These are phyloP conservation scores for Piromyces finnis DNA, from an alignment of 192 early-diverging fungal species.

Conservation along the genomic window DNA sequence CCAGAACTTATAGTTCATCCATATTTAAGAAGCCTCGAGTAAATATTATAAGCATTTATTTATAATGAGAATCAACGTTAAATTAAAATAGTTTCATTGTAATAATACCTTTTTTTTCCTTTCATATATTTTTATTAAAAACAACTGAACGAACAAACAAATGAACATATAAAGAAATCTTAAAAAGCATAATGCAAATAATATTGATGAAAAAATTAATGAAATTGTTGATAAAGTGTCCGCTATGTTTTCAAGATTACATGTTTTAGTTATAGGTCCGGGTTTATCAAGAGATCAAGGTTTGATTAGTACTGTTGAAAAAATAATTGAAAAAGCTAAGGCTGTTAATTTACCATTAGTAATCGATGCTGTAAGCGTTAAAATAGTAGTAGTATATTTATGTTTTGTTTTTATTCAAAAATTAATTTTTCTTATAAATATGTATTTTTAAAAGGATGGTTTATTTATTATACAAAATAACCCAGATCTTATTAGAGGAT, in stretches of 20 bases:
- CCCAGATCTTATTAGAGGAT: conserved; percentile 53
- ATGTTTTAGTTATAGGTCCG: conserved; percentile 80
- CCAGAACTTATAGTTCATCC: conserved; percentile 91
- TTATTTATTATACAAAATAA: conserved; percentile 53
- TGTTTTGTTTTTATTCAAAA: too few relatives aligned
- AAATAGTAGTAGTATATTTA: too few relatives aligned
- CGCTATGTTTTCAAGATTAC: conserved; percentile 40
- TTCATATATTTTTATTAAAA: too few relatives aligned
- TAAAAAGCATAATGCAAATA: background rate
- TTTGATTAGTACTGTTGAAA: conserved; percentile 44
- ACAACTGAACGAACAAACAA: too few relatives aligned
- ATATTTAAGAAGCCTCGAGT: conserved; percentile 32
- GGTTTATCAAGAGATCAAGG: conserved; percentile 63
- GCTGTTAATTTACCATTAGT: conserved; percentile 50
- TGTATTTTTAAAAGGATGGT: conserved; percentile 46
- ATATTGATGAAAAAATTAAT: conserved; percentile 3
- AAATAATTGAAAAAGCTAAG: conserved; percentile 48
- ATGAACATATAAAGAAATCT: background rate
- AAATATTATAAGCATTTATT: conserved; percentile 6
- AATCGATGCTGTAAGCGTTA: conserved; percentile 68
- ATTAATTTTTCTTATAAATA: too few relatives aligned
- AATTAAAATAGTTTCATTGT: too few relatives aligned
- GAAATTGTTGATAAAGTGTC: conserved; percentile 24
- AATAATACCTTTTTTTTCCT: too few relatives aligned
- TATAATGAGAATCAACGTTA: too few relatives aligned